phyloP scores from a whole-genome alignment of 257 asterid species.

The Ophiorrhiza pumila region DNA sequence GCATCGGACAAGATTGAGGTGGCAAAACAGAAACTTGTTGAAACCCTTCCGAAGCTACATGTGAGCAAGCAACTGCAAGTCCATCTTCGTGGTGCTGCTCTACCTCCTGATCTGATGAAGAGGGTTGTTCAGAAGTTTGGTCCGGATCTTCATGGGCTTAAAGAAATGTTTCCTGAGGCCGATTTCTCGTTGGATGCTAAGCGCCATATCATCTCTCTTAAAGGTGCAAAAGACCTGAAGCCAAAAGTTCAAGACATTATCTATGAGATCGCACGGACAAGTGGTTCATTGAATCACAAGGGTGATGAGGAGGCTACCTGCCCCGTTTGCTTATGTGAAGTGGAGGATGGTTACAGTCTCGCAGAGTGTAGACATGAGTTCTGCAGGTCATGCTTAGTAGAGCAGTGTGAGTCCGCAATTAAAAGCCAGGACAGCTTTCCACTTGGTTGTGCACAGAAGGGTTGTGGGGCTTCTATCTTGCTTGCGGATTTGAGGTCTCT shows the following conservation, averaged over 20 bases:
- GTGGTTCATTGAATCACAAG: conserved; percentile 28
- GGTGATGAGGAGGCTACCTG: conserved; percentile 39
- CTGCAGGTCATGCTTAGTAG: conserved; percentile 71
- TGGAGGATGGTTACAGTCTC: conserved; percentile 62
- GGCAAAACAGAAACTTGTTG: conserved; percentile 48
- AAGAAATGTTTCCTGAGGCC: conserved; percentile 62
- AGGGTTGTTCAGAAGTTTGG: conserved; percentile 75
- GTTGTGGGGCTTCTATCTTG: conserved; percentile 51
- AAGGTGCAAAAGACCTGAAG: conserved; percentile 60
- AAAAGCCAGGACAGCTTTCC: conserved; percentile 64
- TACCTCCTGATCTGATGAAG: conserved; percentile 92
- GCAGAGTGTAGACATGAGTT: conserved; percentile 66
- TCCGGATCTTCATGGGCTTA: conserved; percentile 72
- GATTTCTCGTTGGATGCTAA: conserved; percentile 52
- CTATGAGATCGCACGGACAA: conserved; percentile 38
- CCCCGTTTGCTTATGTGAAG: conserved; percentile 78
- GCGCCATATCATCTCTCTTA: conserved; percentile 56
- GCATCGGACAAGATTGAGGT: conserved; percentile 39
- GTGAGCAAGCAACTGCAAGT: conserved; percentile 74
- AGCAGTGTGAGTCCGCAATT: conserved; percentile 76
- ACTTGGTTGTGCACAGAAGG: conserved; percentile 42
- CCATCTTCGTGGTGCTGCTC: conserved; percentile 53
- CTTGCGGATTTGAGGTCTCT: conserved; percentile 59
- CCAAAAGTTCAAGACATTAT: conserved; percentile 58
- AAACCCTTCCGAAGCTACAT: conserved; percentile 51